Conservation (phyloP, 2,329 filamentous ascomycete species). For the Simplicillium sp. region DNA sequence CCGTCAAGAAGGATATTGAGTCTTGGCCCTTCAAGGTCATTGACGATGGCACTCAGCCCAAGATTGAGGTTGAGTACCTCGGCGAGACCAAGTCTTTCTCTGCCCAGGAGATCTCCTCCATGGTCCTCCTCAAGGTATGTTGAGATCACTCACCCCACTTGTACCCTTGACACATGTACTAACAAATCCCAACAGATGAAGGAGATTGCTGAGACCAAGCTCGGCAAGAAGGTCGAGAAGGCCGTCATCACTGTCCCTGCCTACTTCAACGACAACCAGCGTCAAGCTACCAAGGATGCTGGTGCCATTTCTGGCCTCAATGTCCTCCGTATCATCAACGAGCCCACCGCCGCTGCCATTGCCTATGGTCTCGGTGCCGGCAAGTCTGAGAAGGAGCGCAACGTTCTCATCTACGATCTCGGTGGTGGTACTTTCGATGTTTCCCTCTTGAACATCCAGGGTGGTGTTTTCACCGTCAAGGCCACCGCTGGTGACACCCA, state of each 20-base stretch:
- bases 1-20: conserved; percentile 97
- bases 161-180: conserved; percentile 3
- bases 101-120: conserved; percentile 96
- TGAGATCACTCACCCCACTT: conserved; percentile 5
- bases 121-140: conserved; percentile 92
- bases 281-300: conserved; percentile 98
- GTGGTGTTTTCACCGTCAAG: conserved; percentile 98
- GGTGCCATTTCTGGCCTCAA: conserved; percentile 96
- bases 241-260: conserved; percentile 97
- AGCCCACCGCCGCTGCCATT: conserved; percentile 95
- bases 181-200: conserved; percentile 63
- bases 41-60: conserved; percentile 78
- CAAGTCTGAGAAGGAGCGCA: conserved; percentile 96
- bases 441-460: conserved; percentile 95
- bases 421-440: conserved; percentile 99
- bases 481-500: conserved; percentile 97
- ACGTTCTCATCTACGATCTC: conserved; percentile 99
- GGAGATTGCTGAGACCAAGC: conserved; percentile 96
- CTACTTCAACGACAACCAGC: conserved; percentile 99
- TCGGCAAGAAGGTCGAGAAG: conserved; percentile 98
- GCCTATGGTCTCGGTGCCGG: conserved; percentile 94
- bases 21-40: conserved; percentile 99
- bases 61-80: conserved; percentile 93
- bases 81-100: conserved; percentile 93
- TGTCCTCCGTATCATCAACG: conserved; percentile 99